Conservation (phyloP, 352 stramenopile genomes). For the Phytopythium boreale region DNA sequence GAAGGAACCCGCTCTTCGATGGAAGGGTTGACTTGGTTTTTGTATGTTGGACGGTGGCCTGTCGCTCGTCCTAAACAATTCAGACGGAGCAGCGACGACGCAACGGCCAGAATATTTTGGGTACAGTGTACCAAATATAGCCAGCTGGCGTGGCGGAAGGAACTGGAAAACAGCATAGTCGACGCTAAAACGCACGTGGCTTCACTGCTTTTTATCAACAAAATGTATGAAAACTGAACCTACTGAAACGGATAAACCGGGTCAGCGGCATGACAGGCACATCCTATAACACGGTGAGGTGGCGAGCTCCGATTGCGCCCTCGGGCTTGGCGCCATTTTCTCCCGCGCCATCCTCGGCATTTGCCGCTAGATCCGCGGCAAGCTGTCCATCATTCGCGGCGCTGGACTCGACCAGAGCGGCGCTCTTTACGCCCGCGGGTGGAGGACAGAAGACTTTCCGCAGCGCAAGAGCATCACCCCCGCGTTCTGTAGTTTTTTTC, state of each 20-base stretch:
- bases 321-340: not conserved
- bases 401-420: not conserved
- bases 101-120: not conserved
- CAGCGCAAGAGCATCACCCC: too few species aligned
- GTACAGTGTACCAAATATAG: not conserved
- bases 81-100: not conserved
- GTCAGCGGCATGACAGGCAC: too few species aligned
- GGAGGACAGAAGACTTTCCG: not conserved
- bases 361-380: not conserved
- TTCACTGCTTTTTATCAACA: not conserved
- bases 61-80: constrained; percentile 11
- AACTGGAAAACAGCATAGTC: not conserved
- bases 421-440: too few species aligned
- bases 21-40: not conserved
- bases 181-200: not conserved
- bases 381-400: not conserved
- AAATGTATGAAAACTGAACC: not conserved
- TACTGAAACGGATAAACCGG: not conserved
- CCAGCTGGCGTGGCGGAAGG: not conserved
- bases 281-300: too few species aligned
- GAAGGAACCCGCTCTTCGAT: not conserved
- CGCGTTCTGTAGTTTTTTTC: not conserved
- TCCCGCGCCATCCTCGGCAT: not conserved
- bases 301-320: too few species aligned
- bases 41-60: not conserved